These are phyloP conservation scores for Knoxia roxburghii DNA, from an alignment of 257 asterid species.

Conservation along the genomic window DNA sequence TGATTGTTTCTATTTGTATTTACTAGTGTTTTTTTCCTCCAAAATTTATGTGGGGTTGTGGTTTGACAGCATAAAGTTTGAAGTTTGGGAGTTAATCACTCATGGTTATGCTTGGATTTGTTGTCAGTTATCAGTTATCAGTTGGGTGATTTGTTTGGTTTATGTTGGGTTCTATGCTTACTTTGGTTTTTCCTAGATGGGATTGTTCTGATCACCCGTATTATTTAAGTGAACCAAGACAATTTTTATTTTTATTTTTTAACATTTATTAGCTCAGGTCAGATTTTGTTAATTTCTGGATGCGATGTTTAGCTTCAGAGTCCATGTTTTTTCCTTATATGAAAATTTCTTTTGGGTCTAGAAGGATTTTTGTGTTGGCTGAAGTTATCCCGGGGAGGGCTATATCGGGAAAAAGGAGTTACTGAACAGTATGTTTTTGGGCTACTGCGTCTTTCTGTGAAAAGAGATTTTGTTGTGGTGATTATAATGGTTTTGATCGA, in stretches of 20 bases:
- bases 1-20: conserved; percentile 2
- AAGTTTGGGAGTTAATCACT: conserved; percentile 7
- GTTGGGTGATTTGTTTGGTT: neutral
- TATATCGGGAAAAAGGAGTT: neutral
- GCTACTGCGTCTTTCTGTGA: neutral
- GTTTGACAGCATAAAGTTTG: conserved; percentile 8
- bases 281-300: neutral
- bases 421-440: neutral
- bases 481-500: neutral
- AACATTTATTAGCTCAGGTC: neutral
- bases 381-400: neutral
- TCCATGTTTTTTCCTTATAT: neutral
- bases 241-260: neutral
- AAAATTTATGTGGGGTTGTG: neutral
- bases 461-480: neutral
- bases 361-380: neutral
- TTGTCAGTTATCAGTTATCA: conserved; percentile 4
- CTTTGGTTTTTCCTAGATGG: neutral
- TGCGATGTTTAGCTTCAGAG: neutral
- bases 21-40: neutral
- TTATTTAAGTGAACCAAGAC: neutral
- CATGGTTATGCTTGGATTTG: conserved; percentile 6
- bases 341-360: neutral
- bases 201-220: conserved; percentile 7
- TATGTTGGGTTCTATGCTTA: neutral